phyloP scores from a whole-genome alignment of 257 asterid species.

The Galeopsis tetrahit region DNA sequence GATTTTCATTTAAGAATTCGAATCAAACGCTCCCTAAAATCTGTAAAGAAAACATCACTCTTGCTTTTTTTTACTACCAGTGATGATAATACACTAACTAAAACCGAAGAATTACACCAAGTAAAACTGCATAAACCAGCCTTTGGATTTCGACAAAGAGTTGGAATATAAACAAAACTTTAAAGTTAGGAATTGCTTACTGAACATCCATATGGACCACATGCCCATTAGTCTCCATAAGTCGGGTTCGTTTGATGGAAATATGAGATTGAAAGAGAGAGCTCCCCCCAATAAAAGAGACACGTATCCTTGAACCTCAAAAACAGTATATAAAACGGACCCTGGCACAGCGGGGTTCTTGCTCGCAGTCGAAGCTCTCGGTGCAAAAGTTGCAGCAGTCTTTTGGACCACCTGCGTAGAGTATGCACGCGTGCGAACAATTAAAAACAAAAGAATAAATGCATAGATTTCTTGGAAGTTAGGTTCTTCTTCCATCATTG shows the following conservation, averaged over 20 bases:
- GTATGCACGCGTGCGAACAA: not conserved
- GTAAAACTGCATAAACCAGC: not conserved
- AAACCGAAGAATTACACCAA: not conserved
- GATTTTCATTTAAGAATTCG: not conserved
- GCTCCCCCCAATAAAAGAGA: conserved; percentile 87
- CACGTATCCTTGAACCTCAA: conserved; percentile 85
- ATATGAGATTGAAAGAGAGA: conserved; percentile 84
- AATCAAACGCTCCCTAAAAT: not conserved
- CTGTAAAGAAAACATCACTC: not conserved
- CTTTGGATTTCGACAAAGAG: not conserved
- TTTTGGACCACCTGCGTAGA: conserved; percentile 80
- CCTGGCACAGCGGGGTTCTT: conserved; percentile 95
- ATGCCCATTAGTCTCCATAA: conserved; percentile 96
- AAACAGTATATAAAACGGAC: conserved; percentile 65
- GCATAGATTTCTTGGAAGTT: not conserved
- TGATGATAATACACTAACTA: not conserved
- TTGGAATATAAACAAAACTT: not conserved
- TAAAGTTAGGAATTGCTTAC: conserved; percentile 53
- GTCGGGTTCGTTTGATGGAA: conserved; percentile 91
- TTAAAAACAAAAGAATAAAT: not conserved
- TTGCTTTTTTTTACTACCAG: not conserved
- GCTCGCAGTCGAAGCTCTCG: conserved; percentile 87
- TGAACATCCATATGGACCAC: conserved; percentile 99
- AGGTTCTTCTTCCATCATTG: not conserved
- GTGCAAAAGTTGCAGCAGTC: conserved; percentile 98